phyloP scores from a whole-genome alignment of 352 stramenopile species.

The Pythium utonaiense region DNA sequence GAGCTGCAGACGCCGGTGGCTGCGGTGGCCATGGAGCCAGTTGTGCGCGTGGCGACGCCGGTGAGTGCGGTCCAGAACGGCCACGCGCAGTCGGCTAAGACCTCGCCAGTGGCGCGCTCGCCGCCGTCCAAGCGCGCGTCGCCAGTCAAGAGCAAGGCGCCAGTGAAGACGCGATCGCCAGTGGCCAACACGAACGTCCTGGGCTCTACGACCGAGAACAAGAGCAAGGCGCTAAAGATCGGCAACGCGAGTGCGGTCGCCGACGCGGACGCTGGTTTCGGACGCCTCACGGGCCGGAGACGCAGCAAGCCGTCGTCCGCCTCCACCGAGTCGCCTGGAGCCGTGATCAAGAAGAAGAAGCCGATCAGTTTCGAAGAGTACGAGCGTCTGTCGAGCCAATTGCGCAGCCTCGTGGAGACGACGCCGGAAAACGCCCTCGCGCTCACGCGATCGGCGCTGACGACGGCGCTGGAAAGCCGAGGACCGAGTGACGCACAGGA shows the following conservation, averaged over 20 bases:
- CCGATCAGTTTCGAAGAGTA: conserved; percentile 77
- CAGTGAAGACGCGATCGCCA: neutral
- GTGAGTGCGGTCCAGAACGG: conserved; percentile 10
- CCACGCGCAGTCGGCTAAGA: conserved; percentile 13
- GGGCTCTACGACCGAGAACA: conserved; percentile 7
- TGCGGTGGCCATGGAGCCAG: neutral
- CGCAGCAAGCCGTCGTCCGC: conserved; percentile 24
- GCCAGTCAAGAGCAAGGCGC: conserved; percentile 1
- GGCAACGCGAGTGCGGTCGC: neutral
- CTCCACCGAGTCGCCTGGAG: conserved; percentile 35
- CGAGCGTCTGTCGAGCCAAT: conserved; percentile 56
- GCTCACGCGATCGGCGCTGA: conserved; percentile 53
- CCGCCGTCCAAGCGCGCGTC: conserved; percentile 15
- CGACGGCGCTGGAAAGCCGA: conserved; percentile 22
- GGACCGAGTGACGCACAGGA: conserved; percentile 5
- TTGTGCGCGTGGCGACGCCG: neutral
- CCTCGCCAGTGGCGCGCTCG: conserved; percentile 2
- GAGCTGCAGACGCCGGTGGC: neutral
- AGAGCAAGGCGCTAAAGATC: conserved; percentile 25
- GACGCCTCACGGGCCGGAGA: conserved; percentile 18
- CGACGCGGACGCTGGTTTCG: conserved; percentile 7
- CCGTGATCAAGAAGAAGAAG: conserved; percentile 75
- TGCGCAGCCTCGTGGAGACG: conserved; percentile 63
- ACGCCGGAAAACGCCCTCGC: conserved; percentile 54
- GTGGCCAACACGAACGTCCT: conserved; percentile 7